Base-by-base conservation (phyloP, 495 filamentous ascomycete genomes). In the Tuber brumale region DNA sequence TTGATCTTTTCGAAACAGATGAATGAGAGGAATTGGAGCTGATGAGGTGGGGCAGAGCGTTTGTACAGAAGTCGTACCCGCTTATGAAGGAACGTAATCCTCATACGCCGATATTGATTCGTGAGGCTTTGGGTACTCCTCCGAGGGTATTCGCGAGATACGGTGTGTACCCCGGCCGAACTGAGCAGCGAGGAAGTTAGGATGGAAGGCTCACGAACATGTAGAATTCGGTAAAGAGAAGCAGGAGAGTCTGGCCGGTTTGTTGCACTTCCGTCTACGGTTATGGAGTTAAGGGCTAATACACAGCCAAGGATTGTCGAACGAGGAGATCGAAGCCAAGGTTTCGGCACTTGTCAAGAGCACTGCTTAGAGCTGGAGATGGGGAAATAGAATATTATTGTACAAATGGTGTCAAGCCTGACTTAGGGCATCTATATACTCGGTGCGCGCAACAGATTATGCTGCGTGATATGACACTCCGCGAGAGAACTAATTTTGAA, bases 51-150 rank as follows among this genome's bases (percentile, higher is more conserved):
- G 57, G 81, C 82, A 99, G 95, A 85, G 89, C 91, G 19, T 99
- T 99, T 88, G 87, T 99, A 71, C 90, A 90, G 76, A 90, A 92
- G 84, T 92, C 94, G 74, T 99, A 99, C 85, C 96, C 95, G 9
- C 94, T 92, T 80, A 98, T 99, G 95, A 99, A 99, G 89, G 96
- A 97, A 89, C 91, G 95, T 87, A 98, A 99, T 86, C 95, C 95
- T 16, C 86, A 93, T 84, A 97, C 89, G 66, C 95, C 95, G 71
- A 98, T 99, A 85, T 86, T 99, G 87, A 89, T 99, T 72, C 92
- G 95, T 79, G 96, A 99, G 85, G 95, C 96, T 45, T 84, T 88
- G 72, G 93, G 91, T 77, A 92, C 90, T 66, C 85, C 92, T 83
- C 95, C 95, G 66, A 91, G 89, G 81, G 91, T 99, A 69, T 98